phyloP scores from a whole-genome alignment of 139 green algal genomes.

The Tetradesmus obliquus region DNA sequence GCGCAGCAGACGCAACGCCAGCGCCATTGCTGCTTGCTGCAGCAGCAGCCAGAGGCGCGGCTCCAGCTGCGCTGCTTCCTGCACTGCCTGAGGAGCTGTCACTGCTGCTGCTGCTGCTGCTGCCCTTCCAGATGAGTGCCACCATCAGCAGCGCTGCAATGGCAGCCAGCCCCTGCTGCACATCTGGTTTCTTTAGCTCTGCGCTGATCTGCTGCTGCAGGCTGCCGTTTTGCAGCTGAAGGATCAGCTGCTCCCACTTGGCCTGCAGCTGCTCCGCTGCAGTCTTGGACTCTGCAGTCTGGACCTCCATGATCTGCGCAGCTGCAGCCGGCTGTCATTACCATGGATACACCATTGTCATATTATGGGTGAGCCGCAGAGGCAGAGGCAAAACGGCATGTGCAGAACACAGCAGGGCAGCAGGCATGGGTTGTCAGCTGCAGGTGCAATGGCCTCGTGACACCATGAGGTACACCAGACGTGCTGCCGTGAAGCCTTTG shows the following conservation, averaged over 20 bases:
- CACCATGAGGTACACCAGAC: too few species aligned
- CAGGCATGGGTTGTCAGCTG: neutral
- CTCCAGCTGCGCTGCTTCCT: neutral
- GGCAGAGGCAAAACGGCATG: neutral
- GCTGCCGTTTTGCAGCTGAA: neutral
- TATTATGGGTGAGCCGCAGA: too few species aligned
- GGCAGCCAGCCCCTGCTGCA: neutral
- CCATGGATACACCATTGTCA: too few species aligned
- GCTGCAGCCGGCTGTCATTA: slow-evolving; percentile 22
- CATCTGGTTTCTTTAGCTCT: slow-evolving; percentile 29
- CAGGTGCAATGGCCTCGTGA: too few species aligned
- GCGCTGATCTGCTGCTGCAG: slow-evolving; percentile 17
- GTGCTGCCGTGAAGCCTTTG: too few species aligned
- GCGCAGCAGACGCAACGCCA: neutral
- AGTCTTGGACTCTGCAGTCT: neutral
- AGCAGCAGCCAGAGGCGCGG: neutral
- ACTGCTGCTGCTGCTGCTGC: neutral
- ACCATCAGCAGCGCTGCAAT: slow-evolving; percentile 2
- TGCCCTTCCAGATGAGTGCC: neutral
- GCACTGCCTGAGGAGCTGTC: neutral
- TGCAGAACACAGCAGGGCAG: neutral
- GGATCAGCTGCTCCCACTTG: neutral
- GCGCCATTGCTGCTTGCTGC: neutral
- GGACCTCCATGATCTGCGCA: slow-evolving; percentile 8
- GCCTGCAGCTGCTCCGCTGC: slow-evolving; percentile 10